These are phyloP conservation scores for Umbilicus rupestris DNA, from an alignment of 164 flowering plant species.

Conservation along the genomic window DNA sequence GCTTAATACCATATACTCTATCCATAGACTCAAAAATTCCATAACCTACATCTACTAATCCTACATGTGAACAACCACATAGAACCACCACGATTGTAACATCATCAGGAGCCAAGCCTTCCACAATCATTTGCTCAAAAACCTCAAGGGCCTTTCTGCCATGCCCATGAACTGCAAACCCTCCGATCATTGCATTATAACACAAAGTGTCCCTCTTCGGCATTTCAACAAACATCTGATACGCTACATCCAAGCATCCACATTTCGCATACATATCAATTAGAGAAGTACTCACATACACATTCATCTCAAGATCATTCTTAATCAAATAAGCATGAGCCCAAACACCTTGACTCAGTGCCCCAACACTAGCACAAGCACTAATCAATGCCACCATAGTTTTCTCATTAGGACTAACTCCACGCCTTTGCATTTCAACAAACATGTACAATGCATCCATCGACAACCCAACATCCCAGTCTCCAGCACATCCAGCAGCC, in stretches of 20 bases:
- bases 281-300: conserved; percentile 36
- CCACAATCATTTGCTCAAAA: conserved; percentile 31
- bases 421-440: conserved; percentile 30
- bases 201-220: conserved; percentile 35
- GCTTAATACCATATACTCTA: conserved; percentile 31
- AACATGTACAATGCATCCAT: conserved; percentile 38
- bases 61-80: conserved; percentile 47
- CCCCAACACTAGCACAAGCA: conserved; percentile 55
- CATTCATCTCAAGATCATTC: conserved; percentile 30
- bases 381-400: conserved; percentile 43
- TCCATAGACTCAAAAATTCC: conserved; percentile 33
- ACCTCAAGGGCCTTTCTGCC: conserved; percentile 36
- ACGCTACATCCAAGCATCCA: conserved; percentile 33
- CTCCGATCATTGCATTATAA: conserved; percentile 60
- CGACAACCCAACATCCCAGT: conserved; percentile 19
- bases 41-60: conserved; percentile 45
- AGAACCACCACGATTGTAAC: conserved; percentile 41
- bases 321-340: conserved; percentile 39
- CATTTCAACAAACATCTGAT: conserved; percentile 39
- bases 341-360: conserved; percentile 49
- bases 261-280: conserved; percentile 46
- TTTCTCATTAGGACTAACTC: conserved; percentile 40
- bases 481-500: background rate
- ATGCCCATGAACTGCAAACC: conserved; percentile 41
- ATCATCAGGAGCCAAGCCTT: conserved; percentile 36